Base-by-base conservation (phyloP, 2,329 filamentous ascomycete genomes). In the Nothopassalora personata region DNA sequence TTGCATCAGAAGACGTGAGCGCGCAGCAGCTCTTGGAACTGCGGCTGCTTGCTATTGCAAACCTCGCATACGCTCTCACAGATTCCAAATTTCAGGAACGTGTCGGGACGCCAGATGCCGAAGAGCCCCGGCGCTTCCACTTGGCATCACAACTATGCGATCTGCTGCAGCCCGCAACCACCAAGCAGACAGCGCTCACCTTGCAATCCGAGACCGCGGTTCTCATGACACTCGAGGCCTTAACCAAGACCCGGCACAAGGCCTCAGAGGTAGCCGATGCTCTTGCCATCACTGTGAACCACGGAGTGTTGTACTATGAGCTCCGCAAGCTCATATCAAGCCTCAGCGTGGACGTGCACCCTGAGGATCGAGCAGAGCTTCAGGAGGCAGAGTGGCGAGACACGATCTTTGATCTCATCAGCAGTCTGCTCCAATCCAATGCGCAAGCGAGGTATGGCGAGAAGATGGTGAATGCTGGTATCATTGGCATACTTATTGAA, bases 251-350 rank as follows among this genome's bases (percentile, higher is more conserved):
- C 71, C 87, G 89, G 67, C 78, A 82, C 58, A 92, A 91, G 70
- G 84, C 87, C 31, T 79, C 85, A 34, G 94, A 99, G 72, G 88
- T 99, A 27, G 86, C 91, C 63, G 86, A 90, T 46, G 91, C 94
- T n/a, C 79, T 99, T 46, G 96, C 91, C 69, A 90, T 95, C 56
- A 96, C 93, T 67, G 93, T 97, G 39, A 97, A 96, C 68, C 95
- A 99, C 68, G 95, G 94, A 13, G 88, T 97, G 31, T 81, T 99
- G 48, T 88, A 97, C 66, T 97, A 97, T 70, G 84, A 97, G 65
- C 88, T 96, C 53, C 85, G 93, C 57, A 97, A 96, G 74, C 90
- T 91, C 9, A 89, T 97, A 58, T 87, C 88, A 18, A 89, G 91
- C 63, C 87, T 99, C 77, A 85, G 82, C 58, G 78, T 78, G 18